Percentiles rank a stretch among this genome's conserved stretches.
phyloP scores from a whole-genome alignment of 352 stramenopile species.

The Globisporangium uncinulatum region DNA sequence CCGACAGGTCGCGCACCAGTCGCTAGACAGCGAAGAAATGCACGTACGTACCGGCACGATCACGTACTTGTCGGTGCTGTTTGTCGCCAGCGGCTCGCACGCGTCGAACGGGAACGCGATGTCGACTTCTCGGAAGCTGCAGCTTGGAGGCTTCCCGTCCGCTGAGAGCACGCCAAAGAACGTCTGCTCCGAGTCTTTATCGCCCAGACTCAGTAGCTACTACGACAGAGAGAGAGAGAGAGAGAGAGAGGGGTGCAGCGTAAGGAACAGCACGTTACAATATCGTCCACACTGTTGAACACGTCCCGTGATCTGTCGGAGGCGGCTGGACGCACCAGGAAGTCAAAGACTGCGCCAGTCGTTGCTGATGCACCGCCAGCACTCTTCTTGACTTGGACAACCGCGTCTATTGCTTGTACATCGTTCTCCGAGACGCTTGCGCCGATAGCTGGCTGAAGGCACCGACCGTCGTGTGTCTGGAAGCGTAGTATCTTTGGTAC shows the following conservation, averaged over 20 bases:
- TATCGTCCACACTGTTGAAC: too few species aligned
- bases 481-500: conserved; percentile 55
- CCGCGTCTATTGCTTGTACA: too few species aligned
- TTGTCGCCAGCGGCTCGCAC: conserved; percentile 34
- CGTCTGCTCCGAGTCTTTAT: conserved; percentile 32
- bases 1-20: neutral
- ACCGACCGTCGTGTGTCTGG: conserved; percentile 47
- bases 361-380: neutral
- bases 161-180: conserved; percentile 57
- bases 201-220: conserved; percentile 39
- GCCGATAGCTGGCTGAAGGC: conserved; percentile 9
- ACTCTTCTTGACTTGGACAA: too few species aligned
- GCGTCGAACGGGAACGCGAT: conserved; percentile 50
- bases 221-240: neutral
- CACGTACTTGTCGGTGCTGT: conserved; percentile 50
- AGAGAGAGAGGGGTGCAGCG: too few species aligned
- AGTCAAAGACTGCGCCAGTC: conserved; percentile 24
- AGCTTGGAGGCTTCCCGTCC: conserved; percentile 47
- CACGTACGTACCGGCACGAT: conserved; percentile 37
- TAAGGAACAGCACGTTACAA: neutral
- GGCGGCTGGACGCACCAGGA: conserved; percentile 27
- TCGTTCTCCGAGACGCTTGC: neutral
- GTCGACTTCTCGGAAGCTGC: conserved; percentile 41
- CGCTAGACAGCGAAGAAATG: neutral
- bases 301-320: too few species aligned